Evolutionary conservation across 768 basidiomycete species (phyloP).

Genomic region (Tylopilus intermedius): DNA sequence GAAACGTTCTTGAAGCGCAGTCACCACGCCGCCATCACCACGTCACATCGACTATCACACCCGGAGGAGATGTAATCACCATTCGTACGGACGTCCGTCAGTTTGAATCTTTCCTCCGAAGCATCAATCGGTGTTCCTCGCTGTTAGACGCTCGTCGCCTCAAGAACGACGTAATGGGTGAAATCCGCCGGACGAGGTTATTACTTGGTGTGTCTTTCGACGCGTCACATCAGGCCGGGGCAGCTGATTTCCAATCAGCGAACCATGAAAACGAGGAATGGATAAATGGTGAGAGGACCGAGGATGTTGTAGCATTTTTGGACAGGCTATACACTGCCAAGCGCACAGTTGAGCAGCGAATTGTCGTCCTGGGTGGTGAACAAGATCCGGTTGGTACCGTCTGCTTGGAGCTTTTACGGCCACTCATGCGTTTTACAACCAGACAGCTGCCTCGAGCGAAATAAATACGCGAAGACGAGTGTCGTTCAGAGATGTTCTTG

Average conservation of each 20-base stretch:
- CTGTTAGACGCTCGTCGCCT: conserved; percentile 84
- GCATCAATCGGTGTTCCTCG: conserved; percentile 76
- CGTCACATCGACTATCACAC: conserved; percentile 37
- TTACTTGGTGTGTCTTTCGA: conserved; percentile 51
- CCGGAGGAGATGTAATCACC: conserved; percentile 67
- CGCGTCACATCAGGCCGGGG: not conserved
- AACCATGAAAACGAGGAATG: conserved; percentile 85
- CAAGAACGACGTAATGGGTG: conserved; percentile 89
- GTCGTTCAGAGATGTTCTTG: conserved; percentile 71
- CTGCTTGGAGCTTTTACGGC: not conserved
- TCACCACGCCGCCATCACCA: conserved; percentile 51
- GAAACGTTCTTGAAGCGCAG: conserved; percentile 78
- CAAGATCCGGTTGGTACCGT: conserved; percentile 49
- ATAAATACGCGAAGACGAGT: conserved; percentile 43
- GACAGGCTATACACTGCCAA: conserved; percentile 88
- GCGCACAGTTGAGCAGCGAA: conserved; percentile 80
- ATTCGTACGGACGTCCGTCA: conserved; percentile 75
- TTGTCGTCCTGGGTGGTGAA: conserved; percentile 70
- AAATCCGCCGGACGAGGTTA: conserved; percentile 76
- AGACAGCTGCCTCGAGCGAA: conserved; percentile 44
- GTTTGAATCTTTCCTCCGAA: conserved; percentile 87
- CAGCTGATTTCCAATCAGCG: conserved; percentile 37
- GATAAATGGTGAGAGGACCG: conserved; percentile 82
- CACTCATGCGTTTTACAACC: conserved; percentile 4
- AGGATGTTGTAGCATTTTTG: conserved; percentile 81